These are phyloP conservation scores for Quillaja saponaria DNA, from an alignment of 306 rosid species.

Conservation along the genomic window DNA sequence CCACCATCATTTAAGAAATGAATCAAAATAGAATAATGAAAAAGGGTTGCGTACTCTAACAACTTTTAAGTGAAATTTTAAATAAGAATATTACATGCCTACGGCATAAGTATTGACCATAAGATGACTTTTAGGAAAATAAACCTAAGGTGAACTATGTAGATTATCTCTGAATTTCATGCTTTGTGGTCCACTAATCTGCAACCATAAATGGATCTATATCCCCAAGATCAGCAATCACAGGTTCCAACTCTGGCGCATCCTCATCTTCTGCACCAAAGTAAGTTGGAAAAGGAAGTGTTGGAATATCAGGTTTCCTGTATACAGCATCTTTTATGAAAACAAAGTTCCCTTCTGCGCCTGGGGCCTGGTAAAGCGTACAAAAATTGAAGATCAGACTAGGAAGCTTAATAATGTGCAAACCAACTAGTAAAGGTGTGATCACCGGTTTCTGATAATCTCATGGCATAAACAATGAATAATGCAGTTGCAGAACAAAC, in stretches of 20 bases:
- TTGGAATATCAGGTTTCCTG: constrained; percentile 65
- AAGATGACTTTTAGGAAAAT: constrained; percentile 16
- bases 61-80: too few species aligned
- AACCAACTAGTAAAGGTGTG: not conserved
- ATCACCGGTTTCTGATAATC: not conserved
- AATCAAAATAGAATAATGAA: not conserved
- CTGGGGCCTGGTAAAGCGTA: constrained; percentile 68
- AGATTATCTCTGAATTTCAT: constrained; percentile 13
- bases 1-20: not conserved
- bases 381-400: constrained; percentile 14
- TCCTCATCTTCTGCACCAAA: constrained; percentile 68
- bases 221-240: constrained; percentile 89
- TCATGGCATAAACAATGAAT: constrained; percentile 1
- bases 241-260: constrained; percentile 48
- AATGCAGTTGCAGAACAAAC: constrained; percentile 19
- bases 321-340: constrained; percentile 78
- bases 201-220: constrained; percentile 85
- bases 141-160: constrained; percentile 22
- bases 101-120: too few species aligned
- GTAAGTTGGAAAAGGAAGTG: constrained; percentile 89
- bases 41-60: not conserved
- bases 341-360: constrained; percentile 92
- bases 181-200: constrained; percentile 41
- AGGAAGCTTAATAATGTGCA: constrained; percentile 8
- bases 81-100: too few species aligned